Conservation (phyloP, 176 grass and related monocot species). For the Oryza nivara region DNA sequence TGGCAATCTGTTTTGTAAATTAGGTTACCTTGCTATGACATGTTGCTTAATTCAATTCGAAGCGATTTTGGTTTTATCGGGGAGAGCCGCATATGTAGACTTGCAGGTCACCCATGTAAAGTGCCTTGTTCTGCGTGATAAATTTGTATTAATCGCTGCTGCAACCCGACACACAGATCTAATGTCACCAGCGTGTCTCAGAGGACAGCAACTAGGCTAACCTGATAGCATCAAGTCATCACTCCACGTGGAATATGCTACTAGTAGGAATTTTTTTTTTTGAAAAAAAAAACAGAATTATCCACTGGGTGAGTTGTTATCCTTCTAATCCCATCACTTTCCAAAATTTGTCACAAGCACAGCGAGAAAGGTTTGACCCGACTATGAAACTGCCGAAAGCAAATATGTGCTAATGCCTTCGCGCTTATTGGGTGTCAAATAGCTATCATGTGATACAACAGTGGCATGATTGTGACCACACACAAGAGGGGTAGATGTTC, state of each 20-base stretch:
- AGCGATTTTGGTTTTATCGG: slow-evolving; percentile 5
- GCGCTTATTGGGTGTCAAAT: slow-evolving; percentile 36
- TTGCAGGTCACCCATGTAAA: slow-evolving; percentile 16
- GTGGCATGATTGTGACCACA: slow-evolving; percentile 31
- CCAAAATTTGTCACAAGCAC: slow-evolving; percentile 1
- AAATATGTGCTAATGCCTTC: slow-evolving; percentile 38
- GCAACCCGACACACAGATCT: slow-evolving; percentile 26
- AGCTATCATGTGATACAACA: slow-evolving; percentile 30
- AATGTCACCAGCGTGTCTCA: background rate
- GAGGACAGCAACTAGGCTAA: slow-evolving; percentile 27
- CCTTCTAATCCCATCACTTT: slow-evolving; percentile 17
- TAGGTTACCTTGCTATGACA: slow-evolving; percentile 41
- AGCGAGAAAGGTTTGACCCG: slow-evolving; percentile 31
- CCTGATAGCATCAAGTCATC: slow-evolving; percentile 2
- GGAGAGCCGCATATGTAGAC: background rate
- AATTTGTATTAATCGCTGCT: slow-evolving; percentile 6
- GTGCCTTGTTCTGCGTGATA: slow-evolving; percentile 6
- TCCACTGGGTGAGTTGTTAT: slow-evolving; percentile 15
- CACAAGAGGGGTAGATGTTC: slow-evolving; percentile 3
- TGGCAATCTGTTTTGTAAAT: slow-evolving; percentile 64
- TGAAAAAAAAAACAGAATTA: background rate
- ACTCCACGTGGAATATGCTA: slow-evolving; percentile 16
- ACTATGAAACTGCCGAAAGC: slow-evolving; percentile 26
- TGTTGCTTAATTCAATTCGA: slow-evolving; percentile 23
- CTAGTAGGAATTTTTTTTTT: background rate